Evolutionary conservation across 495 filamentous ascomycete genomes (phyloP).

Genomic region (Annulohypoxylon maeteangense): DNA sequence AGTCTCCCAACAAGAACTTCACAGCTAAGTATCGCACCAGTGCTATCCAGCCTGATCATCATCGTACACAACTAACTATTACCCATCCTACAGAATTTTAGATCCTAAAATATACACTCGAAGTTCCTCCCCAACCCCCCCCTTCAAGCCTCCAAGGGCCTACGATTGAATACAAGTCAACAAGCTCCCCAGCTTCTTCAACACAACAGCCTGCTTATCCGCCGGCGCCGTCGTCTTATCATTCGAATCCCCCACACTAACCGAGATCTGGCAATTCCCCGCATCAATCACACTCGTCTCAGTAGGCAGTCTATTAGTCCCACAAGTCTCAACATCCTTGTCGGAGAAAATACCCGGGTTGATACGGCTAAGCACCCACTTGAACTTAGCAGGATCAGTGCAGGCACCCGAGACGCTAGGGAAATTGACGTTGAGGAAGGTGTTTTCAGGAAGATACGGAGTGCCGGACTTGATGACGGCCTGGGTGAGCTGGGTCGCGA

Average conservation of each 20-base stretch:
- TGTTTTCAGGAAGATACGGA: slow-evolving; percentile 67
- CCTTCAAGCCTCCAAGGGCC: not conserved
- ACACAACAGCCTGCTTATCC: slow-evolving; percentile 64
- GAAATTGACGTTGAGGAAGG: slow-evolving; percentile 77
- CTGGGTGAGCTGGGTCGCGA: slow-evolving; percentile 67
- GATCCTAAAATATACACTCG: not conserved
- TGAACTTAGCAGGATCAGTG: slow-evolving; percentile 59
- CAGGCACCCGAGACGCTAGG: slow-evolving; percentile 62
- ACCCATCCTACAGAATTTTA: not conserved
- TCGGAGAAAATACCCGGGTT: slow-evolving; percentile 61
- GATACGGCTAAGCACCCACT: slow-evolving; percentile 70
- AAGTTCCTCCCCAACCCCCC: not conserved
- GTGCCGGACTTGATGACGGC: slow-evolving; percentile 62
- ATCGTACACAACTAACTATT: not conserved
- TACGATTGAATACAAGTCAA: slow-evolving; percentile 55
- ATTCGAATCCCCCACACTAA: slow-evolving; percentile 69
- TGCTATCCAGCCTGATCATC: not conserved
- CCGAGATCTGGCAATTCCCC: slow-evolving; percentile 66
- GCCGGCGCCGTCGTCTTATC: slow-evolving; percentile 68
- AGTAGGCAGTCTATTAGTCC: slow-evolving; percentile 64
- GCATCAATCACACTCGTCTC: slow-evolving; percentile 61
- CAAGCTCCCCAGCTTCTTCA: slow-evolving; percentile 64
- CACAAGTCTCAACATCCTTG: slow-evolving; percentile 67
- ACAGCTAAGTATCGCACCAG: not conserved
- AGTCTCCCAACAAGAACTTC: not conserved